phyloP scores from a whole-genome alignment of 805 yeast genomes.

The Suhomyces sp. region DNA sequence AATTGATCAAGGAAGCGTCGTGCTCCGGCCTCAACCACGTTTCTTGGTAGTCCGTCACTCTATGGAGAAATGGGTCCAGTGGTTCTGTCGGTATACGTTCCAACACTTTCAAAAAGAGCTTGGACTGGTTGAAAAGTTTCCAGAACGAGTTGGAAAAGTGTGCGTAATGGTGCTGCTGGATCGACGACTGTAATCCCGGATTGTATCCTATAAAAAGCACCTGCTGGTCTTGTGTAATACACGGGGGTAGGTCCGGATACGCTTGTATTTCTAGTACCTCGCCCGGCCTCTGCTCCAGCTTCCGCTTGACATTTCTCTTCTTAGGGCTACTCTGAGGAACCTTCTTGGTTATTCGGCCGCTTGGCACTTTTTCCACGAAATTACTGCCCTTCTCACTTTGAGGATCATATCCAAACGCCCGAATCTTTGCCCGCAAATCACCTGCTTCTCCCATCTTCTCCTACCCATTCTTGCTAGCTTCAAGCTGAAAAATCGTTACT shows the following conservation, averaged over 20 bases:
- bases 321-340: not conserved
- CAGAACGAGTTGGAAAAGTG: slow-evolving; percentile 68
- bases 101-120: slow-evolving; percentile 31
- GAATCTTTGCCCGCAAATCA: not conserved
- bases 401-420: not conserved
- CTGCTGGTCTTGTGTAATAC: slow-evolving; percentile 21
- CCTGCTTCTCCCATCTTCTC: not conserved
- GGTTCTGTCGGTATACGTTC: not conserved
- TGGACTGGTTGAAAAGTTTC: slow-evolving; percentile 56
- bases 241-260: slow-evolving; percentile 30
- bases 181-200: slow-evolving; percentile 64
- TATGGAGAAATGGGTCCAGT: slow-evolving; percentile 12
- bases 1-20: slow-evolving; percentile 44
- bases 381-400: not conserved
- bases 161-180: slow-evolving; percentile 67
- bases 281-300: not conserved
- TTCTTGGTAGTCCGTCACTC: slow-evolving; percentile 11
- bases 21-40: slow-evolving; percentile 25
- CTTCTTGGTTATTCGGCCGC: not conserved
- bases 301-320: not conserved
- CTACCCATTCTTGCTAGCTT: not conserved
- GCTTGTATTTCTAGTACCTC: not conserved
- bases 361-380: not conserved
- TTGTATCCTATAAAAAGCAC: slow-evolving; percentile 68
- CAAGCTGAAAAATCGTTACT: not conserved